Percentiles rank a stretch among this genome's conserved stretches.
These are phyloP conservation scores for Aspergillus terreus DNA, from an alignment of 2,329 filamentous ascomycete species.

Conservation along the genomic window DNA sequence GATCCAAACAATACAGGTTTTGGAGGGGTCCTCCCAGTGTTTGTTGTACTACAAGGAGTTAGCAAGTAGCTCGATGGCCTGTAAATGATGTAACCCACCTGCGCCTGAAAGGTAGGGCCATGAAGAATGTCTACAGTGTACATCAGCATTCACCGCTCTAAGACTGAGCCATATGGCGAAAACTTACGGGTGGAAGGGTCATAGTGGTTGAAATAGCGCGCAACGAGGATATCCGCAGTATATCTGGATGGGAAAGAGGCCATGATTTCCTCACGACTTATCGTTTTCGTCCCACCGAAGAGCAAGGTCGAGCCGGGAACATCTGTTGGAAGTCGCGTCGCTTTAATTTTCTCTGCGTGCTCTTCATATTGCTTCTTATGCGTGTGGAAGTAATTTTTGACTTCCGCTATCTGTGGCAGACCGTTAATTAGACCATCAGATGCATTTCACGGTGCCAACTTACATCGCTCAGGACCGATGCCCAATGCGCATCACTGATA, in stretches of 20 bases:
- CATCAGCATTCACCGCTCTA: conserved; percentile 4
- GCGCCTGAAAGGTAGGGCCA: conserved; percentile 77
- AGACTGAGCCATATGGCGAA: neutral
- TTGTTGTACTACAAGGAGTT: conserved; percentile 51
- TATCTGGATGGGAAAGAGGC: conserved; percentile 75
- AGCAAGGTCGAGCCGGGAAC: conserved; percentile 70
- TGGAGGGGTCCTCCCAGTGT: conserved; percentile 58
- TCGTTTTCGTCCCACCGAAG: conserved; percentile 66
- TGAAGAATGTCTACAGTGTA: conserved; percentile 63
- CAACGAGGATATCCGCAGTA: conserved; percentile 78
- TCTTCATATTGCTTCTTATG: conserved; percentile 88
- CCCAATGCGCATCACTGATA: conserved; percentile 80
- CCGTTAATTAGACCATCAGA: conserved; percentile 7
- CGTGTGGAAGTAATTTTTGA: conserved; percentile 80
- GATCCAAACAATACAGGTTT: conserved; percentile 59
- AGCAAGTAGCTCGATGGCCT: neutral
- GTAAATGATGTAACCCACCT: conserved; percentile 42
- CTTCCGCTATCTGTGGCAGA: conserved; percentile 70
- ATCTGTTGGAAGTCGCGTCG: conserved; percentile 56
- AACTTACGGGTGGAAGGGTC: conserved; percentile 59
- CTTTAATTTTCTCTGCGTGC: conserved; percentile 72
- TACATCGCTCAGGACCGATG: conserved; percentile 68
- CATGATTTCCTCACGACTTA: conserved; percentile 72
- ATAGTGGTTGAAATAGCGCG: conserved; percentile 84
- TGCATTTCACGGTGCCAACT: conserved; percentile 18